These are phyloP conservation scores for Ceratocystis cubensis DNA, from an alignment of 2,329 filamentous ascomycete genomes.

Conservation along the genomic window DNA sequence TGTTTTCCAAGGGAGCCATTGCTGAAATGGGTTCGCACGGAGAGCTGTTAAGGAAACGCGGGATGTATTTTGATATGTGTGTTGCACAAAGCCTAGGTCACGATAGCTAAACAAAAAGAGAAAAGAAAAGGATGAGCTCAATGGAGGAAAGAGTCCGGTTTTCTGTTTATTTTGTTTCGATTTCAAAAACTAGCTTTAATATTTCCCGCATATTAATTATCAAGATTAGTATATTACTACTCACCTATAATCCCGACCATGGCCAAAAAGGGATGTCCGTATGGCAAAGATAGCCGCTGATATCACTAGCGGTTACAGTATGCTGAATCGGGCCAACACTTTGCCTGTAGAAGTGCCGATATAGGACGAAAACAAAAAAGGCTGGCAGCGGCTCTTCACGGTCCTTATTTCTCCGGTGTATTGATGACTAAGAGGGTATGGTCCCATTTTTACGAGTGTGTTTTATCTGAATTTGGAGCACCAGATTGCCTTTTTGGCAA, in stretches of 20 bases:
- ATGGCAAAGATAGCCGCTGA: conserved; percentile 8
- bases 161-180: no score
- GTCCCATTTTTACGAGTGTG: background rate
- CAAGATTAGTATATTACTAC: background rate
- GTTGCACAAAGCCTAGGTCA: conserved; percentile 33
- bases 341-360: conserved; percentile 11
- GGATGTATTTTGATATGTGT: conserved; percentile 43
- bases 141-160: no score
- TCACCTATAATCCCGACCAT: background rate
- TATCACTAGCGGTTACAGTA: conserved; percentile 1
- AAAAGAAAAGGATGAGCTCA: no score
- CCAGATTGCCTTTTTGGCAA: conserved; percentile 19
- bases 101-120: conserved; percentile 20
- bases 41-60: conserved; percentile 39
- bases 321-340: background rate
- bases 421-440: conserved; percentile 14
- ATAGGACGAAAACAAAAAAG: conserved; percentile 20
- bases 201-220: background rate
- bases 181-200: background rate
- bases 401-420: conserved; percentile 20
- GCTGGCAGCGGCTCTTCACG: conserved; percentile 19
- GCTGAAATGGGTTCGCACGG: conserved; percentile 49
- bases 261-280: no score
- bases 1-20: conserved; percentile 45
- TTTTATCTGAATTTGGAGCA: conserved; percentile 1